Percentiles rank a stretch among this genome's conserved stretches.
Conservation (phyloP, 768 basidiomycete species). For the Xerocomus brunneocitrinus region DNA sequence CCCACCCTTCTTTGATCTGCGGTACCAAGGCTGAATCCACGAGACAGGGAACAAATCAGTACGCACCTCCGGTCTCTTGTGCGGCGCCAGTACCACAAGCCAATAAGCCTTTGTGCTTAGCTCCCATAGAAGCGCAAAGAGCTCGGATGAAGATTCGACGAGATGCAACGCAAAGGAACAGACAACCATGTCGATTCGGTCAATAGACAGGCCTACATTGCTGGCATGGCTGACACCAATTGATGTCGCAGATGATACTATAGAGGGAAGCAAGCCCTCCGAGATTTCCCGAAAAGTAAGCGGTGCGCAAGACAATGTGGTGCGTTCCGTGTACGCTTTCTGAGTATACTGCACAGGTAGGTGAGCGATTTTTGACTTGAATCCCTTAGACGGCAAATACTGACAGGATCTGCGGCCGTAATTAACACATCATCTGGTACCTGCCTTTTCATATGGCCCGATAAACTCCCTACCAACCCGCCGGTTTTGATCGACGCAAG, state of each 20-base stretch:
- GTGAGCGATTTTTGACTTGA: slow-evolving; percentile 11
- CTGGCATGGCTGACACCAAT: neutral
- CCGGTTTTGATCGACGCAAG: neutral
- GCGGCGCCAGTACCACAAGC: slow-evolving; percentile 68
- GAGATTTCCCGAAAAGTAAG: slow-evolving; percentile 63
- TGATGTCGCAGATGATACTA: slow-evolving; percentile 9
- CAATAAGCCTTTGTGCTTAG: slow-evolving; percentile 57
- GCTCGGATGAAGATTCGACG: slow-evolving; percentile 52
- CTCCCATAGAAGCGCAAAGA: slow-evolving; percentile 63
- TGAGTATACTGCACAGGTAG: slow-evolving; percentile 47
- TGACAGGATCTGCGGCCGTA: slow-evolving; percentile 26
- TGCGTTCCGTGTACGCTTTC: slow-evolving; percentile 53
- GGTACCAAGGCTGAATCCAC: neutral
- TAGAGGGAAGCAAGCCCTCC: slow-evolving; percentile 46
- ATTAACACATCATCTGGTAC: slow-evolving; percentile 19
- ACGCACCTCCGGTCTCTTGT: slow-evolving; percentile 69
- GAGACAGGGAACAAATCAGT: neutral
- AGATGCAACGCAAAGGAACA: slow-evolving; percentile 77
- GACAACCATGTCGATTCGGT: slow-evolving; percentile 54
- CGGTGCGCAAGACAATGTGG: slow-evolving; percentile 48
- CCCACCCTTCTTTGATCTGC: slow-evolving; percentile 65
- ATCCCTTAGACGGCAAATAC: neutral
- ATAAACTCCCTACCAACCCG: neutral
- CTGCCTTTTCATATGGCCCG: neutral
- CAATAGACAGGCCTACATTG: neutral